These are phyloP conservation scores for Pseudogymnoascus pannorum DNA, from an alignment of 2,329 filamentous ascomycete species.

Conservation along the genomic window DNA sequence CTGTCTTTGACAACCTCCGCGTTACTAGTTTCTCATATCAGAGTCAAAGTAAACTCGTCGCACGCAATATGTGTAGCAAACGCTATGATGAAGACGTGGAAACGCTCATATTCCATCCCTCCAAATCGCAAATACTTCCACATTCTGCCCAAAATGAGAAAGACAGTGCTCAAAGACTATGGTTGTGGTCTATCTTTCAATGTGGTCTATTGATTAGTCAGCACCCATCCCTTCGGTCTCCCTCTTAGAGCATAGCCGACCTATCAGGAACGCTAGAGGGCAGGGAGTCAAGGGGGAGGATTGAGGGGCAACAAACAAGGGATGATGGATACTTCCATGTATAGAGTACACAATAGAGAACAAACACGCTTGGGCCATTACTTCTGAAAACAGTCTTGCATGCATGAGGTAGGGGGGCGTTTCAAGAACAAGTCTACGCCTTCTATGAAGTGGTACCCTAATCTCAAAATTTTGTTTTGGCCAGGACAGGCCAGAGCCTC, in stretches of 20 bases:
- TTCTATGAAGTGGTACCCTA: neutral
- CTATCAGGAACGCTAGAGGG: neutral
- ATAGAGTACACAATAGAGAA: neutral
- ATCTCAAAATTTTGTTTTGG: neutral
- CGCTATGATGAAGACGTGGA: neutral
- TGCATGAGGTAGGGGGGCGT: neutral
- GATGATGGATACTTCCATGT: neutral
- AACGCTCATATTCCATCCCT: neutral
- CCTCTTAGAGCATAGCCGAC: neutral
- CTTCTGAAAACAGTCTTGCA: neutral
- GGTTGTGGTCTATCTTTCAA: neutral
- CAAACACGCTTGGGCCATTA: neutral
- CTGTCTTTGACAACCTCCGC: neutral
- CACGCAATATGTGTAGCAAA: neutral
- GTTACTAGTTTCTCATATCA: neutral
- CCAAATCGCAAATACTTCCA: neutral
- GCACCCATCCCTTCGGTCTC: neutral
- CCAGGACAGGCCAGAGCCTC: neutral
- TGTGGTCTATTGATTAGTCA: neutral
- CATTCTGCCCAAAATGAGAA: neutral
- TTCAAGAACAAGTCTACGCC: neutral
- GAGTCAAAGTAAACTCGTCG: neutral
- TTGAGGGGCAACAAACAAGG: slow-evolving; percentile 6
- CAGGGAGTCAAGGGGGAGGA: slow-evolving; percentile 1
- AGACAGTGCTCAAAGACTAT: neutral